Percentiles rank a stretch among this genome's conserved stretches.
These are phyloP conservation scores for Saururus chinensis DNA, from an alignment of 164 flowering plant species.

Conservation along the genomic window DNA sequence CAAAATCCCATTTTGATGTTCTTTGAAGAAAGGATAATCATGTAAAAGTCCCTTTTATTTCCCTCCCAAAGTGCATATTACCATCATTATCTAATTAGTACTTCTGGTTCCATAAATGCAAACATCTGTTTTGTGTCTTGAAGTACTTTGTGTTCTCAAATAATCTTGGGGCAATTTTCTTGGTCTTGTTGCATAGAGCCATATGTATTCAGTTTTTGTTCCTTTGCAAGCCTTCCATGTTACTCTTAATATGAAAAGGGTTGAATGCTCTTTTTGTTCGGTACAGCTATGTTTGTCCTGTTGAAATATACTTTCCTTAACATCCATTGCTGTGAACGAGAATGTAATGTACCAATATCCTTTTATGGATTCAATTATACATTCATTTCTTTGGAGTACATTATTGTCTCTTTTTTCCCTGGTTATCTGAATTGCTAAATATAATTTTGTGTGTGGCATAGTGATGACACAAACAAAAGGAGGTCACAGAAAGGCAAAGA, in stretches of 20 bases:
- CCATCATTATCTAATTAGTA: too few species aligned
- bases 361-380: not conserved
- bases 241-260: not conserved
- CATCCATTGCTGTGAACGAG: not conserved
- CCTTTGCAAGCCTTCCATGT: too few species aligned
- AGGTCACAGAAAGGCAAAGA: slow-evolving; percentile 32
- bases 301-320: not conserved
- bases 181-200: too few species aligned
- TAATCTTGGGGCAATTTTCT: too few species aligned
- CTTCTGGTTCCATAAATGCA: too few species aligned
- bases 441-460: slow-evolving; percentile 15
- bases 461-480: slow-evolving; percentile 40
- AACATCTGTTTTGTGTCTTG: too few species aligned
- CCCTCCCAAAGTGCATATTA: too few species aligned
- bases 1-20: too few species aligned
- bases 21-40: too few species aligned
- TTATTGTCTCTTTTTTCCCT: not conserved
- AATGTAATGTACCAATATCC: not conserved
- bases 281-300: not conserved
- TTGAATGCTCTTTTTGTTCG: not conserved
- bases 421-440: not conserved
- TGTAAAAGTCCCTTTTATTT: too few species aligned
- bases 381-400: not conserved
- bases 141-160: too few species aligned
- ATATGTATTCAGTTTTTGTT: too few species aligned